phyloP scores from a whole-genome alignment of 2,329 filamentous ascomycete species.

The Fusarium mexicanum region DNA sequence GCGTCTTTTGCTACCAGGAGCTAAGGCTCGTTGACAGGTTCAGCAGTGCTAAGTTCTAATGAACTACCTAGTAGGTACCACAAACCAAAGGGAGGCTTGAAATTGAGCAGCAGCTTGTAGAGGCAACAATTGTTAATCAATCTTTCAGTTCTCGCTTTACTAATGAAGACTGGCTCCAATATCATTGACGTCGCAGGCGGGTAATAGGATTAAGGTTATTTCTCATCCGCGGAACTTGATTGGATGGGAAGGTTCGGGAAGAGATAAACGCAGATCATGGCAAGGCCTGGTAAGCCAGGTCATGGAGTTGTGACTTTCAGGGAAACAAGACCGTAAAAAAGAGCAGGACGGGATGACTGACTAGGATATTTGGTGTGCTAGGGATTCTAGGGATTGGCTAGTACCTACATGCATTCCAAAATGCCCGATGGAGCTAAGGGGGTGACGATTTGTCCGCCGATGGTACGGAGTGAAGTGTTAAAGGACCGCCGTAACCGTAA shows the following conservation, averaged over 20 bases:
- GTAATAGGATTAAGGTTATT: slow-evolving; percentile 33
- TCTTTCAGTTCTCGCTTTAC: background rate
- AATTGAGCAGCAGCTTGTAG: background rate
- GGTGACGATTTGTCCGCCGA: background rate
- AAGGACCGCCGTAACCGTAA: background rate
- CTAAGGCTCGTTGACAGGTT: background rate
- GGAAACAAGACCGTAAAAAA: slow-evolving; percentile 6
- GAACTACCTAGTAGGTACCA: background rate
- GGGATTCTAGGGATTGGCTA: background rate
- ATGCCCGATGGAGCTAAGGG: background rate
- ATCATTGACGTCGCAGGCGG: slow-evolving; percentile 11
- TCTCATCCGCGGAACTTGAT: slow-evolving; percentile 10
- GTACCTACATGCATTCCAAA: background rate
- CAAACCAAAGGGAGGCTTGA: background rate
- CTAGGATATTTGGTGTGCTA: background rate
- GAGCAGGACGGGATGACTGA: background rate
- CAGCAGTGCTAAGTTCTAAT: background rate
- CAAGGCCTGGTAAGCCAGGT: slow-evolving; percentile 3
- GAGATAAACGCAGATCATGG: slow-evolving; percentile 25
- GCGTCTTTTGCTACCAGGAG: background rate
- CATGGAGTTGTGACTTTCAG: slow-evolving; percentile 7
- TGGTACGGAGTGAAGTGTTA: background rate
- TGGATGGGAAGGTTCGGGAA: slow-evolving; percentile 7
- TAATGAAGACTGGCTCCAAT: background rate
- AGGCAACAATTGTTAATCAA: background rate